Evolutionary conservation across 2,329 filamentous ascomycete species (phyloP).

Genomic region (Aspergillus fructus): DNA sequence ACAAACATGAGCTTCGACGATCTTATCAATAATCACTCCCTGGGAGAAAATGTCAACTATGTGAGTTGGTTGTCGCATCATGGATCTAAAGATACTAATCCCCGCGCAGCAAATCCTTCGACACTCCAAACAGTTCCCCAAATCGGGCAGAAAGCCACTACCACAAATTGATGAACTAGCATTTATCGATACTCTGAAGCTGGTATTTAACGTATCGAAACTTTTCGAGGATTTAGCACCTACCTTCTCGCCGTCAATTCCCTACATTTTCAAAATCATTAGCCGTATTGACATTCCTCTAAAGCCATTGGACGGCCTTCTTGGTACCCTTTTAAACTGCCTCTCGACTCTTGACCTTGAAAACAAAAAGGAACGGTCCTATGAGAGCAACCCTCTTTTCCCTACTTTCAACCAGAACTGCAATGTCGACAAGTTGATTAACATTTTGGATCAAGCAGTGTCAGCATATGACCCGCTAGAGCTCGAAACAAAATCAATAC

Average conservation of each 20-base stretch:
- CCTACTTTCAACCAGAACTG: constrained; percentile 61
- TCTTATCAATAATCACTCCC: constrained; percentile 64
- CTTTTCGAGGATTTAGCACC: constrained; percentile 63
- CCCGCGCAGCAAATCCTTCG: constrained; percentile 61
- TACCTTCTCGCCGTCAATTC: constrained; percentile 67
- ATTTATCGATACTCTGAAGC: constrained; percentile 77
- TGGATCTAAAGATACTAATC: constrained; percentile 17
- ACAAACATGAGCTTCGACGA: constrained; percentile 65
- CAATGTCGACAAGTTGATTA: constrained; percentile 65
- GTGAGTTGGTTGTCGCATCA: constrained; percentile 24
- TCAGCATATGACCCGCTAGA: constrained; percentile 64
- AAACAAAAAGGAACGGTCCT: constrained; percentile 48
- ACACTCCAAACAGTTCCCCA: constrained; percentile 62
- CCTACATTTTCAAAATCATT: constrained; percentile 70
- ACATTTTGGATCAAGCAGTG: constrained; percentile 67
- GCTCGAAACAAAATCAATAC: constrained; percentile 70
- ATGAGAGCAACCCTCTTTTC: constrained; percentile 59
- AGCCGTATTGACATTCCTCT: constrained; percentile 57
- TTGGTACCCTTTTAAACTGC: constrained; percentile 73
- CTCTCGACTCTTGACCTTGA: constrained; percentile 75
- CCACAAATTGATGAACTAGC: constrained; percentile 69
- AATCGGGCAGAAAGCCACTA: constrained; percentile 34
- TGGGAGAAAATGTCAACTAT: constrained; percentile 67
- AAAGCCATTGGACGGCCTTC: constrained; percentile 71
- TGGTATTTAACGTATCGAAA: constrained; percentile 85